A percentile compares a stretch with the other conserved stretches of the same genome.
Conservation (phyloP, 441 rosid species). For the Populus hybrid region DNA sequence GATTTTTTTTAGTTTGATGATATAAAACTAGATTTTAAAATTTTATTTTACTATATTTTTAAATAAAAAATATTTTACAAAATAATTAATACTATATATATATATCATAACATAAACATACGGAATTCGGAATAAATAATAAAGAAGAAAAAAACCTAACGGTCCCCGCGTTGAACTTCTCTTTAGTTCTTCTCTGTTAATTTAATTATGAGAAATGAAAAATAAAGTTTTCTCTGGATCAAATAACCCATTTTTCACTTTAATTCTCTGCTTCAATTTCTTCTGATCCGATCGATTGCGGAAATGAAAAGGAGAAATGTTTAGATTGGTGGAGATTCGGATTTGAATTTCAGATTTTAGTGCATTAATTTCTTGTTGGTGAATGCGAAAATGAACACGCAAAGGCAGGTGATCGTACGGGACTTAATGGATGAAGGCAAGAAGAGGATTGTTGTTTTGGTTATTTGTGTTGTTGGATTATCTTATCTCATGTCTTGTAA, state of each 20-base stretch:
- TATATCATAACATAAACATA: not conserved
- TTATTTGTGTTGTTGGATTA: slow-evolving; percentile 85
- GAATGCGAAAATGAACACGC: slow-evolving; percentile 51
- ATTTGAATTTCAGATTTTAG: slow-evolving; percentile 5
- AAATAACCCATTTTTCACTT: slow-evolving; percentile 4
- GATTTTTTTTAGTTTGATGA: no score
- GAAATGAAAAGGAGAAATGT: slow-evolving; percentile 10
- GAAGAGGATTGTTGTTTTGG: slow-evolving; percentile 84
- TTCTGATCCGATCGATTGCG: slow-evolving; percentile 18
- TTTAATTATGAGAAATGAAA: not conserved
- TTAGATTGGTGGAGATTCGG: slow-evolving; percentile 7
- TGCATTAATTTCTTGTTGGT: not conserved
- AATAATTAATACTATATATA: no score
- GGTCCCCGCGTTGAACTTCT: slow-evolving; percentile 42
- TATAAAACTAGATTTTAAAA: no score
- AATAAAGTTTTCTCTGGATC: not conserved
- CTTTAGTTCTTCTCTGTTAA: not conserved
- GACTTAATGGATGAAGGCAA: slow-evolving; percentile 96
- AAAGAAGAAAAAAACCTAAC: slow-evolving; percentile 36
- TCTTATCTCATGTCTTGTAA: slow-evolving; percentile 93
- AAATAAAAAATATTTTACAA: no score
- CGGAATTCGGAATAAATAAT: not conserved
- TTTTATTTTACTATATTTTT: no score
- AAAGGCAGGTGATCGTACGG: slow-evolving; percentile 57
- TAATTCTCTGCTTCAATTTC: slow-evolving; percentile 11